Conservation (phyloP, 1,139 yeast species). For the Zygosaccharomyces pseudobailii region DNA sequence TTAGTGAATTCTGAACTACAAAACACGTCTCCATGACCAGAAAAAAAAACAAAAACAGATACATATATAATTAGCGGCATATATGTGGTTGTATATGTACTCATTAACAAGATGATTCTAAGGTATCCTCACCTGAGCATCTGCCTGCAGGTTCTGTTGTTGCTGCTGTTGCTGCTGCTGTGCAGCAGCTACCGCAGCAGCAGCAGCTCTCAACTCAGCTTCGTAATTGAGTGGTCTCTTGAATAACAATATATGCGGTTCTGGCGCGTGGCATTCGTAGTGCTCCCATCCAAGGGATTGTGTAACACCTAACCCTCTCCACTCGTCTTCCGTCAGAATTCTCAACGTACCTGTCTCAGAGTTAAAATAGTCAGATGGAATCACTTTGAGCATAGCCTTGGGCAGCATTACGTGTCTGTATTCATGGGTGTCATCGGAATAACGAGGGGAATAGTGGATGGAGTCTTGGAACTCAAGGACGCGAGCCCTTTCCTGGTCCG, state of each 20-base stretch:
- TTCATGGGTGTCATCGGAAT: constrained; percentile 86
- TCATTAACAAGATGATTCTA: neutral
- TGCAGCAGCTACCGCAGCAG: constrained; percentile 27
- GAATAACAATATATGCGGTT: constrained; percentile 91
- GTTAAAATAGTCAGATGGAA: constrained; percentile 94
- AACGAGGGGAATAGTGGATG: constrained; percentile 90
- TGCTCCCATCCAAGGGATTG: constrained; percentile 98
- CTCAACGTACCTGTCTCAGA: constrained; percentile 93
- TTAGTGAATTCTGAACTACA: neutral
- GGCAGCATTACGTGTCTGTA: constrained; percentile 96
- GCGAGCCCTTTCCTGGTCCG: constrained; percentile 79
- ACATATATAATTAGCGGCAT: neutral
- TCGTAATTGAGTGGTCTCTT: constrained; percentile 52
- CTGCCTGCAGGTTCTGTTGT: constrained; percentile 16
- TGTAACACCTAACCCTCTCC: constrained; percentile 98
- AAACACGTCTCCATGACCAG: neutral
- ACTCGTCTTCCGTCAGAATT: constrained; percentile 88
- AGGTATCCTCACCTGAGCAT: constrained; percentile 10
- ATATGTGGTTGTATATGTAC: neutral
- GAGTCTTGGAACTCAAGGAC: constrained; percentile 88
- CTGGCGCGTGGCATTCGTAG: constrained; percentile 97
- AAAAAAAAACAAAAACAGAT: neutral
- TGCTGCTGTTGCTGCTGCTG: constrained; percentile 21
- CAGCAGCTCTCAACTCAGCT: constrained; percentile 32
- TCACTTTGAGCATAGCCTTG: constrained; percentile 87